phyloP scores from a whole-genome alignment of 106 monocot genomes.

The Ottelia alismoides region DNA sequence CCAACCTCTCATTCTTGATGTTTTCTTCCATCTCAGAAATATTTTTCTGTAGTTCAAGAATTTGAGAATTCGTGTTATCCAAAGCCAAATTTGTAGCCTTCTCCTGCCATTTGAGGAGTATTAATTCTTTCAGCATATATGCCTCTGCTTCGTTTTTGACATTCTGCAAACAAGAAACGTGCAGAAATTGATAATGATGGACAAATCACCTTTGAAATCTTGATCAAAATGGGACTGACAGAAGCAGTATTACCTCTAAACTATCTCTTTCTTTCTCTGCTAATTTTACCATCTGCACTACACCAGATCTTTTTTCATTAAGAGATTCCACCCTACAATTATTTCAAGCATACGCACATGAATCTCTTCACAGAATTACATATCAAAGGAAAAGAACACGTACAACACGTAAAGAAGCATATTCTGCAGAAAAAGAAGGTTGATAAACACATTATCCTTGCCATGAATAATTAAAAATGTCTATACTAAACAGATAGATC shows the following conservation, averaged over 20 bases:
- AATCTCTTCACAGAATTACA: too few relatives aligned
- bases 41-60: conserved; percentile 37
- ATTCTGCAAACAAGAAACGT: conserved; percentile 29
- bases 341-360: too few relatives aligned
- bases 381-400: too few relatives aligned
- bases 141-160: conserved; percentile 90
- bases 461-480: too few relatives aligned
- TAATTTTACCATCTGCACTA: conserved; percentile 85
- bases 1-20: conserved; percentile 62
- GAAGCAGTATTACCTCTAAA: conserved; percentile 22
- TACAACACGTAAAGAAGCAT: too few relatives aligned
- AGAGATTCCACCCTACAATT: conserved; percentile 63
- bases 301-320: conserved; percentile 79
- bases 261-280: conserved; percentile 91
- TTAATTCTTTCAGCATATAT: conserved; percentile 87
- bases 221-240: too few relatives aligned
- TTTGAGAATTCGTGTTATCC: conserved; percentile 53
- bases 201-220: too few relatives aligned
- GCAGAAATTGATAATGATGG: too few relatives aligned
- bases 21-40: conserved; percentile 52
- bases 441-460: too few relatives aligned
- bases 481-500: too few relatives aligned
- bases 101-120: conserved; percentile 79
- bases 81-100: conserved; percentile 69
- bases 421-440: too few relatives aligned